Conservation (phyloP, 1,139 yeast species). For the Scheffersomyces quercinus region DNA sequence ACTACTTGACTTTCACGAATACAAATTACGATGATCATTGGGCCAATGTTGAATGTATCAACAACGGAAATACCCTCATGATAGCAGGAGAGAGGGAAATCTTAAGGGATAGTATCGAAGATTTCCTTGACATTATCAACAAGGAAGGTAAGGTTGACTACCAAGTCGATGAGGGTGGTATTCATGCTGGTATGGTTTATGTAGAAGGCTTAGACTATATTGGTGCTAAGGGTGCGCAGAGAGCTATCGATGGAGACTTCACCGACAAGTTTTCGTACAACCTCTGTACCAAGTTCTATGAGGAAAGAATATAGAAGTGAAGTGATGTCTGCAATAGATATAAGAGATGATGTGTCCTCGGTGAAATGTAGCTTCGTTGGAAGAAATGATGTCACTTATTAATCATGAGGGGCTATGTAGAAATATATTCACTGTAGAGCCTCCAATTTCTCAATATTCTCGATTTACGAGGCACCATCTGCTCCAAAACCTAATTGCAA, state of each 20-base stretch:
- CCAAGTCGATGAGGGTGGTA: constrained; percentile 32
- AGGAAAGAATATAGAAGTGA: constrained; percentile 1
- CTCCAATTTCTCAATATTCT: too few species aligned
- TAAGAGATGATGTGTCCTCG: too few species aligned
- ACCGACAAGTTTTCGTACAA: constrained; percentile 24
- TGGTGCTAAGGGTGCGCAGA: constrained; percentile 21
- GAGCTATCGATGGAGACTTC: constrained; percentile 28
- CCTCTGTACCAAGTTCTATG: constrained; percentile 14
- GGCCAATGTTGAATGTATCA: constrained; percentile 30
- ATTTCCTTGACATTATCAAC: constrained; percentile 20
- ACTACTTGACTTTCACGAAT: constrained; percentile 27
- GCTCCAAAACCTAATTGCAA: too few species aligned
- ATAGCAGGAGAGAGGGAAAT: constrained; percentile 40
- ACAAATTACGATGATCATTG: constrained; percentile 27
- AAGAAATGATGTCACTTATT: too few species aligned
- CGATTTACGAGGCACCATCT: too few species aligned
- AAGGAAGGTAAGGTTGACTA: constrained; percentile 19
- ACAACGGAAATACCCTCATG: constrained; percentile 26
- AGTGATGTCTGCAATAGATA: neutral
- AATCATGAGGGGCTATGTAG: too few species aligned
- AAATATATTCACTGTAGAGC: too few species aligned
- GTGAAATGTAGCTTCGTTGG: too few species aligned
- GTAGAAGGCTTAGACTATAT: constrained; percentile 33
- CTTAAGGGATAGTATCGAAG: constrained; percentile 31
- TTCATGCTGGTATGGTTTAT: constrained; percentile 30